phyloP scores from a whole-genome alignment of 2,329 filamentous ascomycete genomes.

The Sarocladium brachiariae region DNA sequence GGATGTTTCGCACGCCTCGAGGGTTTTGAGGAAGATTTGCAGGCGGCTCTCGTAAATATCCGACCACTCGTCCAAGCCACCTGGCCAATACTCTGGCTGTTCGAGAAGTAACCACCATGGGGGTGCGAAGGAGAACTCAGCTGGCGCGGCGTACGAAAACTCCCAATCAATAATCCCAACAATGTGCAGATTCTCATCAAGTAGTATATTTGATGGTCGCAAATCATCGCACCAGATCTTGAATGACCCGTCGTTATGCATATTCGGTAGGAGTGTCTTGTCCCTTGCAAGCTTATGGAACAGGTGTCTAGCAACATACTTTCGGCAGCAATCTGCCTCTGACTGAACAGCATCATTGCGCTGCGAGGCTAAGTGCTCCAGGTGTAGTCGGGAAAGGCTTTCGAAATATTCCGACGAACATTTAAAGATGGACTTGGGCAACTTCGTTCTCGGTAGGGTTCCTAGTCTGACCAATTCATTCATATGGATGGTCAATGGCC shows the following conservation, averaged over 20 bases:
- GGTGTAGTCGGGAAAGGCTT: constrained; percentile 32
- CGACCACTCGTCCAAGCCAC: constrained; percentile 23
- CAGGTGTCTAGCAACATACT: constrained; percentile 34
- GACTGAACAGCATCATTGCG: constrained; percentile 29
- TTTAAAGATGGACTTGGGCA: neutral
- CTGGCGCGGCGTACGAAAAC: constrained; percentile 27
- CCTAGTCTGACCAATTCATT: constrained; percentile 4
- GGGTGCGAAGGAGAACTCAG: constrained; percentile 26
- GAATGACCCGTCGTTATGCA: constrained; percentile 13
- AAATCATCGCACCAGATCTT: constrained; percentile 26
- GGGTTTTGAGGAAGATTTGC: constrained; percentile 23
- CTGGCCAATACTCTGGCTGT: constrained; percentile 24
- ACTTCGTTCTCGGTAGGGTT: neutral
- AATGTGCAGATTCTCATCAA: constrained; percentile 21
- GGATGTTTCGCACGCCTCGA: constrained; percentile 14
- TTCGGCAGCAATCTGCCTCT: constrained; percentile 33
- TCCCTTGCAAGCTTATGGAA: constrained; percentile 27
- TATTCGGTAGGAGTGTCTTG: neutral
- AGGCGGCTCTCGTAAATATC: constrained; percentile 25
- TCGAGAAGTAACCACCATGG: constrained; percentile 33
- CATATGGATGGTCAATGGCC: constrained; percentile 1
- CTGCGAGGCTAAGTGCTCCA: constrained; percentile 32
- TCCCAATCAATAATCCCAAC: constrained; percentile 34
- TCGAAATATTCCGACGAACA: constrained; percentile 24
- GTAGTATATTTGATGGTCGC: constrained; percentile 25